Percentiles rank a stretch among this genome's conserved stretches.
phyloP scores from a whole-genome alignment of 2,329 filamentous ascomycete genomes.

The Diatrype stigma region DNA sequence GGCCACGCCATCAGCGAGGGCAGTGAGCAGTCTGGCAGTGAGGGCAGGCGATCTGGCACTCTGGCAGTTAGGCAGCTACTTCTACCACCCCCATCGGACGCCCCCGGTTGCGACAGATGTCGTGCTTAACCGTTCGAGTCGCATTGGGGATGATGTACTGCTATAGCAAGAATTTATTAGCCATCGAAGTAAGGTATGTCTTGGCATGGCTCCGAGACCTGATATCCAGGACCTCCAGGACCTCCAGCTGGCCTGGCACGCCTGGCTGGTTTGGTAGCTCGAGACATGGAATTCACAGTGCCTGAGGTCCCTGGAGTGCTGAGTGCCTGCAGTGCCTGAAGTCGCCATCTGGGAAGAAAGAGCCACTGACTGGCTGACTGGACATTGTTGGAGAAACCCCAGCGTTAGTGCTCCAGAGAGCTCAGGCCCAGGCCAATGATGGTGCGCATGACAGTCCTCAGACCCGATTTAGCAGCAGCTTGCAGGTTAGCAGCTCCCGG shows the following conservation, averaged over 20 bases:
- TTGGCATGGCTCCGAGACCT: constrained; percentile 11
- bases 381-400: constrained; percentile 1
- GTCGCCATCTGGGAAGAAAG: background rate
- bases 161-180: no score
- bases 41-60: no score
- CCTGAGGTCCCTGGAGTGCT: no score
- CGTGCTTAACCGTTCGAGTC: constrained; percentile 1
- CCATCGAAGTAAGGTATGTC: constrained; percentile 1
- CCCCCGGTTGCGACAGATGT: constrained; percentile 3
- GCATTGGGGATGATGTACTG: constrained; percentile 11
- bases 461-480: background rate
- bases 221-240: no score
- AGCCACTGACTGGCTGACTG: constrained; percentile 3
- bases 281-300: constrained; percentile 11
- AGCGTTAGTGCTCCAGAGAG: background rate
- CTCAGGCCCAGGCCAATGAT: background rate
- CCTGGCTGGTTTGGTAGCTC: constrained; percentile 6
- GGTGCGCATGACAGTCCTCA: background rate
- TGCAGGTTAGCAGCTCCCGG: no score
- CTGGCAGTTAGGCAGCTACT: constrained; percentile 21
- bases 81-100: background rate
- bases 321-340: no score
- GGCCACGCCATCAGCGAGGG: constrained; percentile 18
- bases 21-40: no score
- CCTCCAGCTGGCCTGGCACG: no score